Percentiles rank a stretch among this genome's conserved stretches.
phyloP scores from a whole-genome alignment of 2,329 filamentous ascomycete species.

The Fusarium graminum region DNA sequence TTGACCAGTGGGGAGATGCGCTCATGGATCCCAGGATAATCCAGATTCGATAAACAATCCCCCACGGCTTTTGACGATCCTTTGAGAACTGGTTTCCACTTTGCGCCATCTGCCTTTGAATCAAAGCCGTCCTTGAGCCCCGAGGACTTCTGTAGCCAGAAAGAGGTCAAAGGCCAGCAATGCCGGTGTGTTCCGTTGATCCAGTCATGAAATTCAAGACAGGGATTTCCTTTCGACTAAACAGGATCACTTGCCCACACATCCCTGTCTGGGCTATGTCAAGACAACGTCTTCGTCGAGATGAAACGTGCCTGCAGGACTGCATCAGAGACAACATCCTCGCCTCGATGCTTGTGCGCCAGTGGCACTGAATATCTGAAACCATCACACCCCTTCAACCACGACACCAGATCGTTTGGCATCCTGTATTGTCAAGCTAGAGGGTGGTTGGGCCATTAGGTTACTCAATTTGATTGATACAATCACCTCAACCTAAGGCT shows the following conservation, averaged over 20 bases:
- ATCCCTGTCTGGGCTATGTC: constrained; percentile 48
- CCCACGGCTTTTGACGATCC: constrained; percentile 36
- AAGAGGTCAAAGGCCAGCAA: constrained; percentile 12
- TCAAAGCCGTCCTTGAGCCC: constrained; percentile 9
- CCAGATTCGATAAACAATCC: constrained; percentile 42
- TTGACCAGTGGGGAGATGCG: constrained; percentile 33
- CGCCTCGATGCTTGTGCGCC: constrained; percentile 52
- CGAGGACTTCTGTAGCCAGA: constrained; percentile 2
- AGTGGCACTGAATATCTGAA: constrained; percentile 50
- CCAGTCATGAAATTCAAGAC: constrained; percentile 33
- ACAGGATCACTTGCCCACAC: constrained; percentile 37
- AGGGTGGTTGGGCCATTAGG: constrained; percentile 20
- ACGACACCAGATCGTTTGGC: constrained; percentile 12
- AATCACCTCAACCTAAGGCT: constrained; percentile 38
- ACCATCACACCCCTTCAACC: constrained; percentile 40
- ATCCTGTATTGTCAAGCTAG: constrained; percentile 17
- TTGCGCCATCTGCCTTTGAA: constrained; percentile 26
- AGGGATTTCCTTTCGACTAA: constrained; percentile 39
- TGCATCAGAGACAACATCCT: constrained; percentile 57
- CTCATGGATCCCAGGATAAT: constrained; percentile 28
- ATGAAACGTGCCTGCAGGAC: constrained; percentile 65
- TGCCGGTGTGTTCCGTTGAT: constrained; percentile 32
- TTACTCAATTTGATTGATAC: constrained; percentile 28
- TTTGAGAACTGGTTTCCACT: constrained; percentile 22
- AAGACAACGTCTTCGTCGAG: constrained; percentile 52